Evolutionary conservation across 106 monocot genomes (phyloP), one percentile per base, ranked within the genome.

Genomic region (Hemerocallis citrina): DNA sequence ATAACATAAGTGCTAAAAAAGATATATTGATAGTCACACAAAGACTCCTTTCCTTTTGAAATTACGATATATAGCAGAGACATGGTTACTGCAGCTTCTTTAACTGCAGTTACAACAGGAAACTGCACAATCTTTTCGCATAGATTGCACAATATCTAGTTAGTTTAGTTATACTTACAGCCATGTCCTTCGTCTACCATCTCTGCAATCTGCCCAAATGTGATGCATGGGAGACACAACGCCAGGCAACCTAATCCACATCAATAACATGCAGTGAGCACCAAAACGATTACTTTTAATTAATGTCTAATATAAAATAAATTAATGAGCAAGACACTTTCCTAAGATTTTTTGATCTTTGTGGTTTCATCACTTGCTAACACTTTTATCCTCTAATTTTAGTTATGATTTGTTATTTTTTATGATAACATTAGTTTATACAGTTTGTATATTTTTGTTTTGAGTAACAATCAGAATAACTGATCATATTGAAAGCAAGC

Each of bases 111-210:
- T 6, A 5, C 11, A 38, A 38, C 11, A 38, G 15, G 11, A 47
- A 47, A 15, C 47, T 47, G 17, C 17, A 16, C 11, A 47, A 0
- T 16, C 11, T 47, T 5, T 0, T 9, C 12, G 19, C 17, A 15
- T 47, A 4, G 17, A 15, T 9, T 38, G 11, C 5, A 47, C 5
- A 16, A 4, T 15, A 11, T 15, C 19, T 47, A 47, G 12, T 47
- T 5, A 15, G 5, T 16, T 0, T 47, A 16, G 17, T 47, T 28
- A 27, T 27, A 42, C 61, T 61, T 28, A 61, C 61, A 61, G 6
- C 12, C 28, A 0, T 61, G 61, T 23, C 61, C 61, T 3, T 61
- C 61, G 16, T 61, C 61, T 14, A 61, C 61, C 38, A 42, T 27
- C 11, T 61, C 41, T 0, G 61, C 41, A 9, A 41, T 61, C 17